Evolutionary conservation across 352 stramenopile genomes (phyloP), one percentile per base, ranked within the genome.

Genomic region (Pythium plurisporium): DNA sequence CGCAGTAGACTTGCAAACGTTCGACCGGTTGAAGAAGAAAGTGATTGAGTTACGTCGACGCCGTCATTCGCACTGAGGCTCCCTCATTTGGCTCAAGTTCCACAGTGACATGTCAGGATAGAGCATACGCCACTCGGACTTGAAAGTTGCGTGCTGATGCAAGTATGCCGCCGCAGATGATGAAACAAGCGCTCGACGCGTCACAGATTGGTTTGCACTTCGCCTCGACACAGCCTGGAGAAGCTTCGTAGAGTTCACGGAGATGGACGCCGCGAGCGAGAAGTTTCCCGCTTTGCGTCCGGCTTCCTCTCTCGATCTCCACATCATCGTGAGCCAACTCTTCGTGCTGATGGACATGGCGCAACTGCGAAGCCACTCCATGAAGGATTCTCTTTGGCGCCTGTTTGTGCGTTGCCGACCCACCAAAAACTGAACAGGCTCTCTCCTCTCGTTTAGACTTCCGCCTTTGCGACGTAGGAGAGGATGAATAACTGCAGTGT

Each of bases 11-110:
- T 41, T 73, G 60, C 19, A 69, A 33, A 0, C 68, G 52, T 40
- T 76, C 64, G 25, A 76, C 55, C 0, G 64, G 68, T 33, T 76
- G 68, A 1, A 76, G 26, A 3, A 76, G 56, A n/a, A 76, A 76
- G 34, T 76, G 64, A 30, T 65, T 76, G 12, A 76, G 46, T 9
- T 55, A 65, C 9, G 54, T 69, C 30, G 56, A 56, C 3, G 59
- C 64, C 1, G 62, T 43, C 46, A 64, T 65, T 17, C 36, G 36
- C 1, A 56, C 22, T 23, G 65, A 62, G 65, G 65, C 19, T 51
- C 20, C 1, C 65, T 54, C 12, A 26, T 4, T 44, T 57, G 52
- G 34, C 61, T 53, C 26, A 70, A 25, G 12, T 20, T 59, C 64
- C 59, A 73, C 3, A 70, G 34, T 15, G 65, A 73, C 2, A 70